Base-by-base conservation (phyloP, 768 basidiomycete genomes). In the Strobilomyces dryophilus region DNA sequence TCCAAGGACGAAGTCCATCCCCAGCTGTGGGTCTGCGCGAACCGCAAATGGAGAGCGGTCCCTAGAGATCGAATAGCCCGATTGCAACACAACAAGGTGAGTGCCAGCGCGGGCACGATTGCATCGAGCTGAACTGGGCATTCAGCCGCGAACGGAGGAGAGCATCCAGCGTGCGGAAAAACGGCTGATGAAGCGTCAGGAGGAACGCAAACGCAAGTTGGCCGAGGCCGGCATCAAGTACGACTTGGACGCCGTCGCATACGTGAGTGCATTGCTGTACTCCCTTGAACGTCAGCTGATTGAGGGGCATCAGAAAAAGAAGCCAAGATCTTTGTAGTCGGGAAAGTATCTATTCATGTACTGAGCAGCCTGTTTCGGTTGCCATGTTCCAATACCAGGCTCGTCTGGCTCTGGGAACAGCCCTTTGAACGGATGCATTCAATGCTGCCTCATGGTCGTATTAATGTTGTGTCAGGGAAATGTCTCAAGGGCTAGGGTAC, bases 11-110 rank as follows among this genome's bases (percentile, higher is more conserved):
- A 95, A 55, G 83, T 98, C 1, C 95, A 98, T 68, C 89, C 94
- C 12, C 84, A 95, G 65, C 72, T 98, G 1, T 99, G 97, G 97
- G 76, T 95, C 11, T 95, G 97, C n/a, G 92, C 95, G 18, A 97
- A 98, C 73, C 82, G 88, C 60, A 94, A 92, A 68, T 98, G 88
- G 85, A 77, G 85, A 58, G 69, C 73, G 4, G 80, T 98, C 11
- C 95, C 97, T 0, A 72, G 71, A 17, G 85, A 83, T 49, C 83
- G 87, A 45, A 70, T 95, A 43, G 82, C 81, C 32, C 78, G 89
- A 50, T 72, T 80, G 10, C 78, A 81, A 55, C 89, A 95, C 61
- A 93, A 95, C 70, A 92, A 90, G 79, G 95, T 93, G 44, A 47
- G 15, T 58, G 54, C 18, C 10, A 8, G 2, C 7, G 2, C 8